Conservation (phyloP, 352 stramenopile species). For the Halophytophthora polymorphica region DNA sequence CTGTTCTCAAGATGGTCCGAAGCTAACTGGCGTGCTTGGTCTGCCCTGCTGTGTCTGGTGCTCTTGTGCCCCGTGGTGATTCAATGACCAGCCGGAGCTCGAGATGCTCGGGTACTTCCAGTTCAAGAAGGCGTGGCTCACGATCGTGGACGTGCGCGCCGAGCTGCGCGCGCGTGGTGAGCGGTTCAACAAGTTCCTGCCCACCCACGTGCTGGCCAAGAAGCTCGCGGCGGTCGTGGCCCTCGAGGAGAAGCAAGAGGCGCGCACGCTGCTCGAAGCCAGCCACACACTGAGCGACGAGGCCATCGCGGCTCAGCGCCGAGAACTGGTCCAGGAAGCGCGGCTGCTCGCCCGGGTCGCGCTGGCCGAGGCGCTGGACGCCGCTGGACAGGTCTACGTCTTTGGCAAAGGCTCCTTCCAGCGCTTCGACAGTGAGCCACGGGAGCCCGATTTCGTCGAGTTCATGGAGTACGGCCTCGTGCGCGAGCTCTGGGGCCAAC, state of each 20-base stretch:
- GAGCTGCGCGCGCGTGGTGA: constrained; percentile 62
- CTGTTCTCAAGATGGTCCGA: too few species aligned
- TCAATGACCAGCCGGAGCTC: constrained; percentile 58
- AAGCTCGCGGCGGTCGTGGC: constrained; percentile 64
- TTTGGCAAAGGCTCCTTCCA: constrained; percentile 68
- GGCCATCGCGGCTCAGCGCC: constrained; percentile 33
- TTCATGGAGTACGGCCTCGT: constrained; percentile 70
- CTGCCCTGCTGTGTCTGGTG: constrained; percentile 1
- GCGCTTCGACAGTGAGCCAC: constrained; percentile 56
- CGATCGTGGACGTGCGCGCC: constrained; percentile 62
- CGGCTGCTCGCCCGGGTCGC: constrained; percentile 37
- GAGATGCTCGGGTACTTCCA: constrained; percentile 70
- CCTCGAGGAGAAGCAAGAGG: constrained; percentile 68
- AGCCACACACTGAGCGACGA: constrained; percentile 51
- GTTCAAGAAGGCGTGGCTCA: constrained; percentile 71
- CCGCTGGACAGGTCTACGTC: constrained; percentile 73
- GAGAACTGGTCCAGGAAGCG: constrained; percentile 49
- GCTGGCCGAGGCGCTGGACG: constrained; percentile 61
- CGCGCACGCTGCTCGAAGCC: constrained; percentile 50
- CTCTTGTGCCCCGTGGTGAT: background rate
- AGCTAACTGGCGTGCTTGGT: background rate
- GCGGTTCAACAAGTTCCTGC: constrained; percentile 66
- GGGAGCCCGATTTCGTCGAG: constrained; percentile 62
- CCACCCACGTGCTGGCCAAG: constrained; percentile 43
- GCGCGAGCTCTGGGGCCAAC: constrained; percentile 48